phyloP scores from a whole-genome alignment of 495 filamentous ascomycete genomes.

The Umbilicaria muhlenbergii region DNA sequence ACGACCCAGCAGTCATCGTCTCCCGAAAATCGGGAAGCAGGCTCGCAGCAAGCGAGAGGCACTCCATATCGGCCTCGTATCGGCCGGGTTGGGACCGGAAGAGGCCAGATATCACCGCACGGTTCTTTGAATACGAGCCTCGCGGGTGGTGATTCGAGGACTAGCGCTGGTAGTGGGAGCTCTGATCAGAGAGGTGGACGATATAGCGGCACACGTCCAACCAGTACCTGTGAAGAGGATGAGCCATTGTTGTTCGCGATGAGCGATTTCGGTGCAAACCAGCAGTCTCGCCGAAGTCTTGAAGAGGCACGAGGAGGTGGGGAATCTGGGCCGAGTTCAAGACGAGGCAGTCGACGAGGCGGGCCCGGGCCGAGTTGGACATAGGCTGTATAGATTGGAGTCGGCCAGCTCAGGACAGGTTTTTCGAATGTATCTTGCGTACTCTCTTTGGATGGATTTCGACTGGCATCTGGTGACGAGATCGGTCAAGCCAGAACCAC shows the following conservation, averaged over 20 bases:
- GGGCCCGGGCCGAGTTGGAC: background rate
- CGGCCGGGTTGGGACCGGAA: constrained; percentile 14
- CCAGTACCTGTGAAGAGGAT: constrained; percentile 41
- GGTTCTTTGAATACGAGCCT: constrained; percentile 27
- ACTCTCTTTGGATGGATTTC: too few relatives aligned
- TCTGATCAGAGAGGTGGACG: constrained; percentile 25
- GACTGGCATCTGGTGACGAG: too few relatives aligned
- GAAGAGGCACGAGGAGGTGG: constrained; percentile 45
- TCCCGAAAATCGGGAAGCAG: constrained; percentile 15
- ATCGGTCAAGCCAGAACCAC: too few relatives aligned
- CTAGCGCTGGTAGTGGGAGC: constrained; percentile 38
- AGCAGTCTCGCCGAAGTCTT: constrained; percentile 51
- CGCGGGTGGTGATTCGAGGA: constrained; percentile 19
- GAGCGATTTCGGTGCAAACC: constrained; percentile 54
- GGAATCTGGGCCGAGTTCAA: constrained; percentile 10
- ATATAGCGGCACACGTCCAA: constrained; percentile 26
- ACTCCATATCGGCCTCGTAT: constrained; percentile 19
- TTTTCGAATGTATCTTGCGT: too few relatives aligned
- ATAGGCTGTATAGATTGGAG: too few relatives aligned
- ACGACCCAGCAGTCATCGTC: constrained; percentile 28
- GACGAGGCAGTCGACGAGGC: constrained; percentile 5
- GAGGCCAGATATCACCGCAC: constrained; percentile 15
- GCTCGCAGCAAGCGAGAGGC: constrained; percentile 1
- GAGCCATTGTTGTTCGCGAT: constrained; percentile 78
- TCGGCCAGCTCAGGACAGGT: too few relatives aligned